Base-by-base conservation (phyloP, 2,329 filamentous ascomycete species). In the Calonectria naviculata region DNA sequence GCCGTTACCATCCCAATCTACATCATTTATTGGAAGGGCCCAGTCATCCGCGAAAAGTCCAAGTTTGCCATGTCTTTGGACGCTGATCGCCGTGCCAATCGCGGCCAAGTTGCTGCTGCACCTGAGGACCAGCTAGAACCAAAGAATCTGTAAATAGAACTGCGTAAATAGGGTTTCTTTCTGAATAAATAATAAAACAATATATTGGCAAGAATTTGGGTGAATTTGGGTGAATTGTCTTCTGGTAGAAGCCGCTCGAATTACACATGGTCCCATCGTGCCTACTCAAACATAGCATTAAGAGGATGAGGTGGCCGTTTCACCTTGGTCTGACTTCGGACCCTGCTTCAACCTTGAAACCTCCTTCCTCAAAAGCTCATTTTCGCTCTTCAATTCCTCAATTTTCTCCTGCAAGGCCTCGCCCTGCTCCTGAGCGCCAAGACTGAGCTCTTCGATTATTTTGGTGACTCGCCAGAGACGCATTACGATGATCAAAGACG, bases 381-480 rank as follows among this genome's bases (percentile, higher is more conserved):
- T 87, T 67, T 87, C 89, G 64, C 80, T 82, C 76, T 89, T 87
- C 10, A 92, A 81, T 29, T 85, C 81, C 60, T 87, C 85, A 29
- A 93, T 83, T 66, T 85, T 81, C 63, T 85, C 81, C 73, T 89
- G 84, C 44, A 93, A 81, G 12, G 86, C 85, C 72, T 91, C 90
- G 83, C 91, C 88, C 78, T 90, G 85, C 81, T 93, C 91, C 41
- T 89, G 83, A 1, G 91, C 90, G 10, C 90, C 91, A 8, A 91
- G 86, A 34, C 88, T 89, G 71, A 93, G 85, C 80, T 94, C 92
- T 77, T 94, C 91, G 8, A 93, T 89, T 63, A 93, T 92, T 83
- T 93, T 93, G 79, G 93, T 89, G 52, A 94, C 87, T 19, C 92
- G 87, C 89, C 91, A 93, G 4, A 94, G 84, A 65, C 92, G 89